These are phyloP conservation scores for Claviceps monticola DNA, from an alignment of 2,329 filamentous ascomycete species.

Conservation along the genomic window DNA sequence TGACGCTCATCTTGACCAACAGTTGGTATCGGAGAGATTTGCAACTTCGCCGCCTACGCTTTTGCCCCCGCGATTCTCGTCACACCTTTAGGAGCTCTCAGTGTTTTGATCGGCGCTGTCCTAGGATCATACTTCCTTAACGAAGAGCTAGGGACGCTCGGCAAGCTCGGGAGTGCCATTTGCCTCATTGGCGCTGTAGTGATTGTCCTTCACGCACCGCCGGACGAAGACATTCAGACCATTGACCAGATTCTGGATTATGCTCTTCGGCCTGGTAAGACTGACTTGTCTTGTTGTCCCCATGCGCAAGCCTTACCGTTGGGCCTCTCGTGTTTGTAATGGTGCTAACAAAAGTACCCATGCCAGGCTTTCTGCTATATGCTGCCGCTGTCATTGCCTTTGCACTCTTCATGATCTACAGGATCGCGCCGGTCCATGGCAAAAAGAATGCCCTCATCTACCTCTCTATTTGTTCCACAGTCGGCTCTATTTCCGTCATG, in stretches of 20 bases:
- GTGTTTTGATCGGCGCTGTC: constrained; percentile 88
- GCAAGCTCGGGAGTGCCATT: constrained; percentile 89
- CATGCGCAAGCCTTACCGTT: too few species aligned
- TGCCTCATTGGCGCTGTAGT: constrained; percentile 93
- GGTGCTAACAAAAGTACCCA: background rate
- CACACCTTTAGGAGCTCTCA: constrained; percentile 83
- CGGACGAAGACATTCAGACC: constrained; percentile 79
- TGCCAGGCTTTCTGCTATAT: constrained; percentile 75
- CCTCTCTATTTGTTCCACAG: constrained; percentile 93
- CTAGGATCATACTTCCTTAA: constrained; percentile 88
- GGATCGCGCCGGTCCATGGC: constrained; percentile 74
- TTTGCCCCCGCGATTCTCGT: constrained; percentile 98
- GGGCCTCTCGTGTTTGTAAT: background rate
- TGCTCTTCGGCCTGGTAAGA: constrained; percentile 74
- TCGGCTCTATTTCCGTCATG: constrained; percentile 97
- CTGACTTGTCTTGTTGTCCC: constrained; percentile 10
- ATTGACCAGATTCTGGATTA: constrained; percentile 86
- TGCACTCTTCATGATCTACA: constrained; percentile 91
- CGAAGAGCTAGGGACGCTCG: constrained; percentile 78
- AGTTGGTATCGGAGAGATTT: constrained; percentile 89
- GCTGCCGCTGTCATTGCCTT: constrained; percentile 68
- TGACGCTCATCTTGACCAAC: constrained; percentile 3
- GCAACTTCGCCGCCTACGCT: constrained; percentile 95
- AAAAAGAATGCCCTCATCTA: constrained; percentile 94
- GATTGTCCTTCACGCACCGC: constrained; percentile 91